Evolutionary conservation across 768 basidiomycete genomes (phyloP), one percentile per base, ranked within the genome.

Genomic region (Xerocomellus intermedius): DNA sequence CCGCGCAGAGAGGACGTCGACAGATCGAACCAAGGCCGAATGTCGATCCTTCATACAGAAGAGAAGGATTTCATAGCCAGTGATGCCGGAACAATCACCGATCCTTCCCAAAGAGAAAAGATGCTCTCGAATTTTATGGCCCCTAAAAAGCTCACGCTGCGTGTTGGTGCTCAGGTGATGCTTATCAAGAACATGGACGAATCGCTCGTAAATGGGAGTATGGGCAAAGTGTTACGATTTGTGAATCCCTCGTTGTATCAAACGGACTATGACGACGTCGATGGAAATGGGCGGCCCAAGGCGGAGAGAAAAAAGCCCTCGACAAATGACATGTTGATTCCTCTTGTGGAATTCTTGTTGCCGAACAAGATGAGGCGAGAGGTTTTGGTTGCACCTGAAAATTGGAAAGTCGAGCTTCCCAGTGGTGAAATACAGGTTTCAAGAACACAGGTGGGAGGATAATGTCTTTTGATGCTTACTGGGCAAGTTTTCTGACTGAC

Each of bases 151-250:
- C 79, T 99, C n/a, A 64, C 67, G 0, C 79, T 99, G 30, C 89
- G 91, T 44, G 64, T 86, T 26, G 86, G 87, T 52, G 87, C 91
- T 8, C 96, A 98, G 71, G 90, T 92, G 38, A 98, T 97, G 94
- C 79, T 97, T 32, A 91, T 94, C 72, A 98, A 98, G 77, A 98
- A 98, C 66, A 74, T 88, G 49, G 91, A 95, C 62, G 93, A 94
- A 30, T 82, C 78, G 3, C 81, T 98, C 8, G 97, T 98, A 42
- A 99, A 99, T 64, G 97, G 97, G 2, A 92, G 86, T 52, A 89
- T 97, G 80, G 97, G 97, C 9, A 85, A 82, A 39, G 81, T 99
- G 19, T 63, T 88, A 28, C 80, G 82, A 4, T 99, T 99, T 69
- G 74, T 75, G 33, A 84, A 86, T 55, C 80, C 82, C 1, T 67